A percentile compares a stretch with the other conserved stretches of the same genome.
Evolutionary conservation across 2,329 filamentous ascomycete genomes (phyloP).

Genomic region (Incumbomyces lentus): DNA sequence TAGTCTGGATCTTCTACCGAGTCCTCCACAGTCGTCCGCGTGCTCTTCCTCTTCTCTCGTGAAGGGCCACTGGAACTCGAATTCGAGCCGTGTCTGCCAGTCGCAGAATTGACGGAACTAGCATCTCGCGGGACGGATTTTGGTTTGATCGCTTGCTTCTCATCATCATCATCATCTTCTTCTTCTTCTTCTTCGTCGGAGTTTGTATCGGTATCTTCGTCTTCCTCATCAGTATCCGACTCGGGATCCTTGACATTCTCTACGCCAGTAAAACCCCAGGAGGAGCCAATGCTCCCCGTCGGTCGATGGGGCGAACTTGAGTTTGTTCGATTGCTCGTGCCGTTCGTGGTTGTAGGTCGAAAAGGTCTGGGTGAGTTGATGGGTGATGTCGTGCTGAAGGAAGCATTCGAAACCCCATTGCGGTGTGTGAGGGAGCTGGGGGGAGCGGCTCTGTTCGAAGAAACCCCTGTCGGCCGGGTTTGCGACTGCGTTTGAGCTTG

Average conservation of each 20-base stretch:
- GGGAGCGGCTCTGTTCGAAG: not conserved
- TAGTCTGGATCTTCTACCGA: conserved; percentile 22
- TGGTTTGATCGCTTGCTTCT: not conserved
- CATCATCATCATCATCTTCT: not conserved
- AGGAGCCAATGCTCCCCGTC: conserved; percentile 5
- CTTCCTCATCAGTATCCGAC: not conserved
- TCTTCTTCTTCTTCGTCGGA: not conserved
- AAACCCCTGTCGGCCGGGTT: not conserved
- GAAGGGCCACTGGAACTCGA: not conserved
- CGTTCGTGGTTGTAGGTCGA: not conserved
- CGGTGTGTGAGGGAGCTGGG: not conserved
- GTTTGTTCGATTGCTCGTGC: not conserved
- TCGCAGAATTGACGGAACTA: not conserved
- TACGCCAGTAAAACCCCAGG: conserved; percentile 2
- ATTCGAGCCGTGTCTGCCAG: conserved; percentile 1
- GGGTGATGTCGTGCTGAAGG: not conserved
- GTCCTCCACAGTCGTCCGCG: conserved; percentile 32
- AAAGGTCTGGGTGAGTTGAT: not conserved
- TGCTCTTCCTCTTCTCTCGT: conserved; percentile 24
- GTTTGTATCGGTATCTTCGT: not conserved
- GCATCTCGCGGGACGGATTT: not conserved
- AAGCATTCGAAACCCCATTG: not conserved
- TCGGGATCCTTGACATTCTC: not conserved
- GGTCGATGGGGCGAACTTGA: conserved; percentile 5
- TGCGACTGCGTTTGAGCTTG: not conserved